Base-by-base conservation (phyloP, 805 yeast genomes). In the Diddensiella transvaalensis region DNA sequence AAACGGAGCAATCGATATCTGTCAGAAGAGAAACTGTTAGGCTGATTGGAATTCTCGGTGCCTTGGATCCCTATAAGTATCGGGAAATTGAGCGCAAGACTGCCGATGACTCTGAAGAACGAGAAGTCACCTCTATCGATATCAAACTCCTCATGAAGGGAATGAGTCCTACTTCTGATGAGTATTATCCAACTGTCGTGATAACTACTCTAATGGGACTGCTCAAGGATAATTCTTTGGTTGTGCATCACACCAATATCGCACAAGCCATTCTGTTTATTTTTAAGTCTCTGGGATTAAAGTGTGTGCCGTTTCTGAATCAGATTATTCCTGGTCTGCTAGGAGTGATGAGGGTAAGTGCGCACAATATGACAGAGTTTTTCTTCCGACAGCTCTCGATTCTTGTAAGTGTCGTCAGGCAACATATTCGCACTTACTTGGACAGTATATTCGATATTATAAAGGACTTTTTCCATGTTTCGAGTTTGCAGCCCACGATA, bases 161-260 rank as follows among this genome's bases (percentile, higher is more conserved):
- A 3, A 85, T 87, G 76, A 85, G 96, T 4, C 98, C 98, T 1
- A 83, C 95, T 0, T 60, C 69, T 0, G 98, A 90, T 48, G 97
- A 91, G 57, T 93, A 90, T 59, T 90, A 87, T 59, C 96, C 98
- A 2, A 89, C 96, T 0, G 98, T 93, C 21, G 98, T 91, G 0
- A 87, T 93, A 39, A 82, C 82, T 40, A 87, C 90, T 4, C 69
- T 93, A 52, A 77, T 90, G 80, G 87, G 83, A 51, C 84, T 93
- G 17, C 68, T 93, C 38, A 83, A 84, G 55, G 99, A 93, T 64
- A 79, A 86, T 0, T 87, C 97, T 0, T 72, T 91, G 48, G 82
- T 87, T 6, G 73, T 85, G 0, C 96, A 90, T 61, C 98, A 93
- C 62, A 85, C 90, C 2, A 83, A 87, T 17, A 96, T 89, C 22